A percentile compares a stretch with the other conserved stretches of the same genome.
Evolutionary conservation across 306 rosid species (phyloP).

Genomic region (Myrica gale): DNA sequence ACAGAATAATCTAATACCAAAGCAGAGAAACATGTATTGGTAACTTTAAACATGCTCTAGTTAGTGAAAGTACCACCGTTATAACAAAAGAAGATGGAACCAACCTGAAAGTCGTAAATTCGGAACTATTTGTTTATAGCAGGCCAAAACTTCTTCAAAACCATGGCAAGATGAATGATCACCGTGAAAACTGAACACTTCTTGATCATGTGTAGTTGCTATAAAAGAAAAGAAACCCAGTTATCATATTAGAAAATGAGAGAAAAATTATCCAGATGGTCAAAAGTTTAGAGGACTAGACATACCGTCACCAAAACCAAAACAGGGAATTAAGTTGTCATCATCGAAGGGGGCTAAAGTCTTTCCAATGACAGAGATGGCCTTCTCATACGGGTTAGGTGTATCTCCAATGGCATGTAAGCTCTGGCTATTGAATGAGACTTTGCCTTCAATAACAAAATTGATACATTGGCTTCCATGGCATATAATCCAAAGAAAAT

Average conservation of each 20-base stretch:
- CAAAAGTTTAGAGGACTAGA: conserved; percentile 11
- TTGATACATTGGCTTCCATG: conserved; percentile 27
- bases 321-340: conserved; percentile 91
- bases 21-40: neutral
- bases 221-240: conserved; percentile 18
- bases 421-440: conserved; percentile 69
- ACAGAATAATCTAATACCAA: neutral
- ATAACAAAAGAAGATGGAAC: conserved; percentile 6
- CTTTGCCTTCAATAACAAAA: conserved; percentile 55
- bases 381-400: conserved; percentile 89
- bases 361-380: conserved; percentile 73
- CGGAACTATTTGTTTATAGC: conserved; percentile 75
- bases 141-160: conserved; percentile 77
- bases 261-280: conserved; percentile 2
- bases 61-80: neutral
- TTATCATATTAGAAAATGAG: conserved; percentile 10
- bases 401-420: conserved; percentile 65
- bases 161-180: conserved; percentile 86
- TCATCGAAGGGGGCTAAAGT: conserved; percentile 93
- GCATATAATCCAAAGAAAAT: conserved; percentile 7
- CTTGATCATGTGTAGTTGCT: conserved; percentile 87
- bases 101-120: conserved; percentile 69
- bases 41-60: too few species aligned
- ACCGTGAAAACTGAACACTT: conserved; percentile 80
- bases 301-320: conserved; percentile 91